These are phyloP conservation scores for Aureobasidium vineae DNA, from an alignment of 2,329 filamentous ascomycete genomes.

Conservation along the genomic window DNA sequence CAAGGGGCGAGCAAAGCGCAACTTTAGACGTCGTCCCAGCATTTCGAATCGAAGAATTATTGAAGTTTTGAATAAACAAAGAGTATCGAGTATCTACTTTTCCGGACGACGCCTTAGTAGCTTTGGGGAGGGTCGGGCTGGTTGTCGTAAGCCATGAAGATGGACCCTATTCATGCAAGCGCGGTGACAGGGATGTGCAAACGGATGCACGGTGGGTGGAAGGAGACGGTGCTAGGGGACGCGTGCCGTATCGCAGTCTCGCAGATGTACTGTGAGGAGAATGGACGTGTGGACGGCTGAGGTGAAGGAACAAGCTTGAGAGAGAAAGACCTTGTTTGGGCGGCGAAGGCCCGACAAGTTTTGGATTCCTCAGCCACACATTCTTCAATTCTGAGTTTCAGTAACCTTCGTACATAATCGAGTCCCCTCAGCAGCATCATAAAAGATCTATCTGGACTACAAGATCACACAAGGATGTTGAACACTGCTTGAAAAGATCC, in stretches of 20 bases:
- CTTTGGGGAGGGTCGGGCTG: constrained; percentile 4
- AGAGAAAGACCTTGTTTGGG: neutral
- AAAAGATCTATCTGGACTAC: no score
- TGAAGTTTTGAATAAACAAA: neutral
- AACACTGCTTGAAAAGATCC: no score
- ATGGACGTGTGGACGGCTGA: neutral
- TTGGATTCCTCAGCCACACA: neutral
- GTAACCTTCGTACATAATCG: neutral
- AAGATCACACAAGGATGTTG: no score
- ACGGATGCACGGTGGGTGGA: neutral
- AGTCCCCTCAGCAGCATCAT: neutral
- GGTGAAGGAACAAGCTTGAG: neutral
- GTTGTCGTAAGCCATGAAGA: constrained; percentile 17
- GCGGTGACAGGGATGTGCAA: neutral
- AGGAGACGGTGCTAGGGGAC: neutral
- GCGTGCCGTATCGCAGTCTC: no score
- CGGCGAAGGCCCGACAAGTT: neutral
- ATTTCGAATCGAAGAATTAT: neutral
- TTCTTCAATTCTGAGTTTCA: neutral
- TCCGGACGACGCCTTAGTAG: constrained; percentile 24
- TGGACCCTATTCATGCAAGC: constrained; percentile 20
- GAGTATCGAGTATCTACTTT: neutral
- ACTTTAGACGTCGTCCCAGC: constrained; percentile 15
- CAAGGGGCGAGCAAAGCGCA: constrained; percentile 23
- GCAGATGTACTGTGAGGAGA: neutral